Evolutionary conservation across 2,329 filamentous ascomycete genomes (phyloP), one percentile per base, ranked within the genome.

Genomic region (Trichoderma sp.): DNA sequence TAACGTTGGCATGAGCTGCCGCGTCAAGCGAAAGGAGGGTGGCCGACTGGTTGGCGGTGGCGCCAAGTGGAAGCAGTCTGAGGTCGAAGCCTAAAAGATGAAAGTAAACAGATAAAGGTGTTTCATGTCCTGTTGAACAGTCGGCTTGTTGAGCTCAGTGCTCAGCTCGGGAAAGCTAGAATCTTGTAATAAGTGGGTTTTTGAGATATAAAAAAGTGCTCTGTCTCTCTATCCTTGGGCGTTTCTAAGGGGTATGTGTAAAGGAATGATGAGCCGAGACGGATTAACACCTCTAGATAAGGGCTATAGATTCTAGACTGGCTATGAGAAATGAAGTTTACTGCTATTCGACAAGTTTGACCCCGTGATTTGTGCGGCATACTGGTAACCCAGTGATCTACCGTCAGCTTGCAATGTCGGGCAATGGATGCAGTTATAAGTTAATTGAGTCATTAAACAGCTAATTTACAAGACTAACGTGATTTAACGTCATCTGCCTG

Each of bases 21-120:
- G 96, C 68, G 94, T 99, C 47, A 99, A 99, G 89, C 86, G 96
- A 74, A 92, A 92, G 78, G 88, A 95, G 75, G 94, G 94, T 10
- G 88, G 88, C 0, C 81, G 88, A 31, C 76, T 87, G 14, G 88
- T 90, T 10, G 88, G 88, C 11, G 83, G 82, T 2, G 80, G 78
- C 19, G 75, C 76, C 27, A 77, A 79, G 13, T 93, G 91, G 91
- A 91, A 88, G 72, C 86, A 92, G 78, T 83, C 83, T 62, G 91
- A 93, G 81, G 83, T 93, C 61, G 85, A 93, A 79, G 88, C 87
- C 70, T 91, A 79, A 80, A 40, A 27, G 27, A 33, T 19, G 2
- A 11, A 16, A 4, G 3, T 21, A 29, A 31, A 55, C 10, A 19
- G 14, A 33, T 31, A 19, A 27, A 29, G n/a, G 16, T 57, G 21